These are phyloP conservation scores for Hypoxylon rubiginosum DNA, from an alignment of 2,329 filamentous ascomycete species.

Conservation along the genomic window DNA sequence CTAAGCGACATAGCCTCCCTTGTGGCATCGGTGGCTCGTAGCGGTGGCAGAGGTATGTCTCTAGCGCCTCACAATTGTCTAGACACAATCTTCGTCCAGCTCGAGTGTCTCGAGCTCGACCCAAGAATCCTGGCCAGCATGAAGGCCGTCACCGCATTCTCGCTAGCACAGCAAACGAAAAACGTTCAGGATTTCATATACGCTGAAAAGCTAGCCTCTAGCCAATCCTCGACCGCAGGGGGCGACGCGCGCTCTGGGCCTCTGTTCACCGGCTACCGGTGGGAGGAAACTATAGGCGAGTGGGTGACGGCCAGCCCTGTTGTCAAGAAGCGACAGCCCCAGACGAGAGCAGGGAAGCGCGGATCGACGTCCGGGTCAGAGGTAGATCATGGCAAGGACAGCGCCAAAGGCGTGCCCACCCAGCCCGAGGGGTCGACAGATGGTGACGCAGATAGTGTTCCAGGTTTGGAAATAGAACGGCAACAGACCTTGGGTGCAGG, in stretches of 20 bases:
- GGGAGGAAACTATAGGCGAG: conserved; percentile 70
- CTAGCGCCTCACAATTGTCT: conserved; percentile 48
- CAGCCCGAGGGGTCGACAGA: conserved; percentile 25
- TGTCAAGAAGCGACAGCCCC: conserved; percentile 39
- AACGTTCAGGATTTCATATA: conserved; percentile 67
- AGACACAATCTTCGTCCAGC: conserved; percentile 55
- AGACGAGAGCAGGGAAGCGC: conserved; percentile 41
- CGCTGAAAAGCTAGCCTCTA: conserved; percentile 60
- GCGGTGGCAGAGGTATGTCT: conserved; percentile 47
- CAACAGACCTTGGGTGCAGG: background rate
- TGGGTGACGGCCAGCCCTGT: conserved; percentile 66
- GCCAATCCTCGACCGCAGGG: conserved; percentile 18
- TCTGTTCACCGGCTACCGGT: conserved; percentile 57
- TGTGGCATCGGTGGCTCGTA: conserved; percentile 49
- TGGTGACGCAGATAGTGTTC: conserved; percentile 34
- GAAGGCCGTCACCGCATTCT: conserved; percentile 63
- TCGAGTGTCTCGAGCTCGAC: conserved; percentile 55
- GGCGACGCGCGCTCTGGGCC: conserved; percentile 24
- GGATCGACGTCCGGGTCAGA: conserved; percentile 36
- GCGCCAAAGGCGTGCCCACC: conserved; percentile 9
- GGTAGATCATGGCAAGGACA: conserved; percentile 10
- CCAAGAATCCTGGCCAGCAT: conserved; percentile 55
- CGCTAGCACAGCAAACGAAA: conserved; percentile 65
- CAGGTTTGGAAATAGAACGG: conserved; percentile 33
- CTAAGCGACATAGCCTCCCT: conserved; percentile 48